phyloP scores from a whole-genome alignment of 2,329 filamentous ascomycete genomes.

The Claviceps quebecensis region DNA sequence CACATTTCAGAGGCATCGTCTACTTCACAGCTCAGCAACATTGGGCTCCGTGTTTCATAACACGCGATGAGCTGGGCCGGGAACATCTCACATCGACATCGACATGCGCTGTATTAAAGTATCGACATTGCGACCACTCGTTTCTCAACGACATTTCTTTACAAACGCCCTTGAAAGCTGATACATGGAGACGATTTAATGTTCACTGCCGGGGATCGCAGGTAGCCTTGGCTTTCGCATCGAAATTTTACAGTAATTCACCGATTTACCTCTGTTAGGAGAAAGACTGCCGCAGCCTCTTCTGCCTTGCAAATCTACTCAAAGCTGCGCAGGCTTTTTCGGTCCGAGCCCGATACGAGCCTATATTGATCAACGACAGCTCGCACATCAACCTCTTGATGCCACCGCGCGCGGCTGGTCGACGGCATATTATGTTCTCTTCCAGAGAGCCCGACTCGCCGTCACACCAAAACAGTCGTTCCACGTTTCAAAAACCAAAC shows the following conservation, averaged over 20 bases:
- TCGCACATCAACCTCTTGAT: constrained; percentile 4
- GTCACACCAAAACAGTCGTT: constrained; percentile 1
- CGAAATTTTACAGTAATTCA: background rate
- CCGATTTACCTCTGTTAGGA: background rate
- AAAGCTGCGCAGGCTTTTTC: background rate
- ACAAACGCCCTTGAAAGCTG: background rate
- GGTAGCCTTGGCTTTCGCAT: background rate
- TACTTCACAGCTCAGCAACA: background rate
- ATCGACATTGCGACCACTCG: constrained; percentile 3
- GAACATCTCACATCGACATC: constrained; percentile 4
- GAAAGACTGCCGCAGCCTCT: background rate
- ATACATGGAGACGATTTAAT: background rate
- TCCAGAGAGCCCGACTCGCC: constrained; percentile 5
- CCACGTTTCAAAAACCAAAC: constrained; percentile 13
- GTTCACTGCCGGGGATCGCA: background rate
- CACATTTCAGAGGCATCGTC: background rate
- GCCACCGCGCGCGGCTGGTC: constrained; percentile 7
- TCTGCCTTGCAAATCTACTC: background rate
- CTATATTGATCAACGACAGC: background rate
- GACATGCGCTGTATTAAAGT: constrained; percentile 16
- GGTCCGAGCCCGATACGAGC: background rate
- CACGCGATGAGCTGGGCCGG: constrained; percentile 1
- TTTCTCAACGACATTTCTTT: constrained; percentile 3
- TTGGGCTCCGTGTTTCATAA: background rate
- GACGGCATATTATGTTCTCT: constrained; percentile 4